Base-by-base conservation (phyloP, 805 yeast species). In the Candida ponderosae region DNA sequence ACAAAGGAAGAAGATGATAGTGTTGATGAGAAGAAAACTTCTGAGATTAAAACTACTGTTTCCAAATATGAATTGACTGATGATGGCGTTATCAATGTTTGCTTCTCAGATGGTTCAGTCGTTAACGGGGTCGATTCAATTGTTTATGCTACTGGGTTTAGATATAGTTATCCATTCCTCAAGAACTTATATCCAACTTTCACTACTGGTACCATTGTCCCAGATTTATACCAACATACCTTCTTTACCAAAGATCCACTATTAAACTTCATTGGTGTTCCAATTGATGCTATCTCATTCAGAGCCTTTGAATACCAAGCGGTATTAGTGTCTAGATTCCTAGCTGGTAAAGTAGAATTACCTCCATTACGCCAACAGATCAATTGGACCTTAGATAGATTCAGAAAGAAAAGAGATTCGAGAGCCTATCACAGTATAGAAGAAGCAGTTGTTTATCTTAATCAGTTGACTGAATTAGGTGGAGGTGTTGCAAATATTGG, bases 81-180 rank as follows among this genome's bases (percentile, higher is more conserved):
- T 1, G 50, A 55, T 29, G 44, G 54, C 1, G 65, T 18, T 6
- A 32, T 54, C 8, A 19, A 38, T 9, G 62, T 74, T 4, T 48
- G 55, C 4, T 72, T 77, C 37, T 59, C 37, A 1, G 74, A 72
- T 39, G 83, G 77, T 6, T 41, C 60, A 4, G 50, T 41, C 10
- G 44, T 76, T 1, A 39, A 42, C 3, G 62, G 59, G 21, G 66
- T 80, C 23, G 86, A 81, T 45, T 45, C 49, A 29, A 62, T 83
- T 15, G 55, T 82, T n/a, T 79, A 76, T 51, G 81, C 83, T 34
- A 82, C 90, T 0, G 93, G 93, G 1, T 82, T 79, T 56, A 61
- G 70, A 21, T 75, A 71, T 50, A 66, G 71, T 32, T 64, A 68
- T 40, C 88, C 89, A 9, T 79, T 70, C 46, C 56, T 82, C 4